phyloP scores from a whole-genome alignment of 2,329 filamentous ascomycete species.

The Biscogniauxia sp. region DNA sequence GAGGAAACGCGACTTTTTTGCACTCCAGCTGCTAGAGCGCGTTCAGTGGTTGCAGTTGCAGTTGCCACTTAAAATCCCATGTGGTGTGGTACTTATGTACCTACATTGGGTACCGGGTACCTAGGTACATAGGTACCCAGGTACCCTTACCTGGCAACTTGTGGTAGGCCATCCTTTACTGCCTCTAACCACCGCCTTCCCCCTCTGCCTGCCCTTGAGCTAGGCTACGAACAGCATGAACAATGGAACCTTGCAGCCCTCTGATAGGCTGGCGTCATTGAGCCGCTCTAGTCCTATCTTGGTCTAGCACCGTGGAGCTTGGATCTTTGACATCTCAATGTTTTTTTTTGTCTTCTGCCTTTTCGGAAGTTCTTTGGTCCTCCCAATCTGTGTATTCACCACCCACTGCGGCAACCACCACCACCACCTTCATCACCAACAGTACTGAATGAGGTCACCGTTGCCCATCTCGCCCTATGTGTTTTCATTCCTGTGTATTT shows the following conservation, averaged over 20 bases:
- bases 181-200: background rate
- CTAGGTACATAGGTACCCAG: too few species aligned
- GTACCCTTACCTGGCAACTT: background rate
- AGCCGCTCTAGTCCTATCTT: constrained; percentile 5
- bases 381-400: background rate
- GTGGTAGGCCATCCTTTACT: background rate
- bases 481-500: background rate
- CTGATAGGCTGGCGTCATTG: constrained; percentile 2
- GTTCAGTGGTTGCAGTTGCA: constrained; percentile 32
- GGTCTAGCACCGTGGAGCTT: constrained; percentile 3
- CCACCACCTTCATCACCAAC: constrained; percentile 1
- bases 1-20: background rate
- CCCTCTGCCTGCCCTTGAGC: background rate
- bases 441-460: background rate
- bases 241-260: background rate
- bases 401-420: background rate
- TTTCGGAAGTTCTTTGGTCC: constrained; percentile 11
- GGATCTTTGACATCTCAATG: background rate
- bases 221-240: background rate
- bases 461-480: background rate
- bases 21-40: constrained; percentile 14
- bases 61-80: constrained; percentile 4
- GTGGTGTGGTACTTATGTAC: background rate
- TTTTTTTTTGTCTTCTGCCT: constrained; percentile 6
- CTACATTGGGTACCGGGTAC: background rate